These are phyloP conservation scores for Fusarium austroafricanum DNA, from an alignment of 2,329 filamentous ascomycete genomes.

Conservation along the genomic window DNA sequence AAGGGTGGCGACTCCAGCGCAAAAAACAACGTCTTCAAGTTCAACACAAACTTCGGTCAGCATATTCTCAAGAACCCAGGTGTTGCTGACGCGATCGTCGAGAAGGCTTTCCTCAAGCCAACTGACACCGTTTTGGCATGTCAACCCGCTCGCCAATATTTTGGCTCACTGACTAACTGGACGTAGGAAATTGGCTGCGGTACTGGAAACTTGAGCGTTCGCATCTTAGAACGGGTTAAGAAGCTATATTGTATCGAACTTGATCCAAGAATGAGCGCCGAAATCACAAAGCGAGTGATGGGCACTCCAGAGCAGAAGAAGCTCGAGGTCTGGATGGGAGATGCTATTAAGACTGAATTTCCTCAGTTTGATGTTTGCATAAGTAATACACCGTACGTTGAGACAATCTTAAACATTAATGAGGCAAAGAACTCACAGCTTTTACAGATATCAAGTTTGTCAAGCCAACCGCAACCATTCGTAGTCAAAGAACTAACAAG, in stretches of 20 bases:
- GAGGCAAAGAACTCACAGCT: conserved; percentile 28
- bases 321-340: conserved; percentile 88
- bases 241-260: conserved; percentile 85
- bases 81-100: conserved; percentile 76
- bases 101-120: conserved; percentile 89
- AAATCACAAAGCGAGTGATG: conserved; percentile 93
- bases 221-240: conserved; percentile 88
- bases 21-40: conserved; percentile 94
- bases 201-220: conserved; percentile 88
- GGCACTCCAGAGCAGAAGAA: conserved; percentile 86
- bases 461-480: not conserved
- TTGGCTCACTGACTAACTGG: too few species aligned
- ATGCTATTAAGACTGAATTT: conserved; percentile 85
- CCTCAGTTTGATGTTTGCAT: conserved; percentile 86
- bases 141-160: too few species aligned
- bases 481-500: conserved; percentile 28
- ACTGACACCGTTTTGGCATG: conserved; percentile 79
- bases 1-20: conserved; percentile 33
- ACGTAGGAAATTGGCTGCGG: conserved; percentile 83
- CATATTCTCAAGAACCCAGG: conserved; percentile 95
- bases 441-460: conserved; percentile 58
- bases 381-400: conserved; percentile 63
- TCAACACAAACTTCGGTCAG: conserved; percentile 88
- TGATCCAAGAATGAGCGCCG: conserved; percentile 95
- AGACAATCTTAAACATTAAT: conserved; percentile 52